phyloP scores from a whole-genome alignment of 2,329 filamentous ascomycete species.

The Arthrobotrys entomopaga region DNA sequence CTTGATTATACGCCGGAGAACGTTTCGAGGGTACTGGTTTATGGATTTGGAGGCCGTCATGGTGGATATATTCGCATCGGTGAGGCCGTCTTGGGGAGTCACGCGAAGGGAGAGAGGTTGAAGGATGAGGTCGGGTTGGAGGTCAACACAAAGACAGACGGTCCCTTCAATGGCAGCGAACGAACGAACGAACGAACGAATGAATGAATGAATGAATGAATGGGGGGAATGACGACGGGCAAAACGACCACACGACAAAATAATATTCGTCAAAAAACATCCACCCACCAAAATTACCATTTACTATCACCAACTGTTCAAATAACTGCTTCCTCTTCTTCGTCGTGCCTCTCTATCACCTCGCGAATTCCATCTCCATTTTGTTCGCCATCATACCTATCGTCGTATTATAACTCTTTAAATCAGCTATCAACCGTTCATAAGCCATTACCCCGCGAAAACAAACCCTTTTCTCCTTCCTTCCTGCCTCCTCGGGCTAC shows the following conservation, averaged over 20 bases:
- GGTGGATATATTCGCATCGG: not conserved
- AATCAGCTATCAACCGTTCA: conserved; percentile 3
- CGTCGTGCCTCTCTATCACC: conserved; percentile 4
- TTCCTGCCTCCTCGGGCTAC: not conserved
- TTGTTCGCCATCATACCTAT: not conserved
- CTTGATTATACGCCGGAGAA: conserved; percentile 88
- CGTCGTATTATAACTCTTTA: not conserved
- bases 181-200: conserved; percentile 5
- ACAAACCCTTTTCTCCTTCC: conserved; percentile 1
- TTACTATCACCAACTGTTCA: not conserved
- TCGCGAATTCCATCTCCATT: conserved; percentile 8
- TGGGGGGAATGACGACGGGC: not conserved
- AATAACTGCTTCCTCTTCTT: not conserved
- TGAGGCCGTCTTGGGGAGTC: not conserved
- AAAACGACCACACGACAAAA: conserved; percentile 42
- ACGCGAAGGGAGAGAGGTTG: not conserved
- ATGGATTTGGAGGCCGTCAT: conserved; percentile 45
- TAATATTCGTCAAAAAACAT: conserved; percentile 4
- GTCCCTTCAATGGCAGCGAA: too few relatives aligned
- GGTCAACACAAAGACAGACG: too few relatives aligned
- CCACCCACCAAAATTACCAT: not conserved
- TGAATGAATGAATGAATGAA: not conserved
- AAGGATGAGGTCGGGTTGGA: not conserved
- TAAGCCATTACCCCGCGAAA: conserved; percentile 5
- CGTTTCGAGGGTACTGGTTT: conserved; percentile 83